Base-by-base conservation (phyloP, 1,284 basidiomycete species). In the Sanghuangporus sanghuang region DNA sequence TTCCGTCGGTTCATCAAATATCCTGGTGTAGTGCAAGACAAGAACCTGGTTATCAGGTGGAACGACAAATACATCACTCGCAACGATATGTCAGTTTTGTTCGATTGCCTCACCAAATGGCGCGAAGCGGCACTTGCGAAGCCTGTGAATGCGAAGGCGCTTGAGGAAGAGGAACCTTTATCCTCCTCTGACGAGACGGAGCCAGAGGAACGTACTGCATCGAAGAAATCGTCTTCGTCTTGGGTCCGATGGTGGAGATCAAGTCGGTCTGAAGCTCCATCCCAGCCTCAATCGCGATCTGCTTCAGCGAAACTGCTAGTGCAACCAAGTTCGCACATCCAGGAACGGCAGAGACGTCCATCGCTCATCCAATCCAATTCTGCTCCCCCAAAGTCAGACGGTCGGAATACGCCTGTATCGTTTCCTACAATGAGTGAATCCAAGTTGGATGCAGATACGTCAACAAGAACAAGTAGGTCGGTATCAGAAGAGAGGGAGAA, bases 241-340 rank as follows among this genome's bases (percentile, higher is more conserved):
- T 92, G 90, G 89, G 83, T 81, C 48, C 80, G 85, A 57, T 92
- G 89, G 90, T 92, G 88, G 90, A 85, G 80, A 68, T 77, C 86
- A 36, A 84, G 82, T 71, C 73, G 79, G 49, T 76, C 75, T 57
- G 78, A 74, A 27, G 68, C 69, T 40, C 73, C 72, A 12, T 3
- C 3, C 27, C 69, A 72, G 35, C 58, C 44, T 48, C 61, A 50
- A 57, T 44, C 44, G 6, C 56, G 44, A 48, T 3, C 35, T 6
- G 3, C 3, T 18, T 23, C 53, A 32, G 53, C 53, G 3, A 32
- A 35, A 4, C 12, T 8, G 21, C 16, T 21, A 23, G n/a, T 11
- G n/a, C 60, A 23, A n/a, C 16, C n/a, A 39, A 11, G n/a, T 6
- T 52, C 16, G 12, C 27, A 18, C n/a, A 53, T 44, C 3, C 36